Conservation (phyloP, 805 yeast species). For the Wickerhamomyces alni region DNA sequence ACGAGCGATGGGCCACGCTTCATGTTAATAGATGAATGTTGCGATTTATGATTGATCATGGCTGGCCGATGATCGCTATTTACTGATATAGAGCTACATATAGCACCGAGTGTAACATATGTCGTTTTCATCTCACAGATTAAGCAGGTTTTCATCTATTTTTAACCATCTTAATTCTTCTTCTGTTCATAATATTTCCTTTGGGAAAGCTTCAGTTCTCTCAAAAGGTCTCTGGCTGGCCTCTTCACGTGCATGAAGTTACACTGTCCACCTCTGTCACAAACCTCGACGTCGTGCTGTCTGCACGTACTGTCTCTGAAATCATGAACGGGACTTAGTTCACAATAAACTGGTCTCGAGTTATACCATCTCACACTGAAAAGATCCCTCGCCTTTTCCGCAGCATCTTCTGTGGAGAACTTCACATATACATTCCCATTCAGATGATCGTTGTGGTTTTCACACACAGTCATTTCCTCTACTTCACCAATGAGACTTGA, state of each 20-base stretch:
- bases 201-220: constrained; percentile 38
- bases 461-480: constrained; percentile 67
- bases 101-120: too few relatives aligned
- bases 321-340: constrained; percentile 67
- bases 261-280: constrained; percentile 80
- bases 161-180: too few relatives aligned
- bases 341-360: constrained; percentile 72
- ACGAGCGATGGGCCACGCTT: neutral
- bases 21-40: too few relatives aligned
- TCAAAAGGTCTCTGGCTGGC: constrained; percentile 41
- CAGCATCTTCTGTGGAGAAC: constrained; percentile 49
- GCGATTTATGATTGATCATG: too few relatives aligned
- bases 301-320: constrained; percentile 72
- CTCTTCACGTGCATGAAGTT: constrained; percentile 77
- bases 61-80: too few relatives aligned
- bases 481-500: constrained; percentile 45
- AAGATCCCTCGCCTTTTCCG: constrained; percentile 50
- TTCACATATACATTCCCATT: constrained; percentile 81
- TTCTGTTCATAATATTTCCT: constrained; percentile 18
- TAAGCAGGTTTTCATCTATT: neutral
- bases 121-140: too few relatives aligned
- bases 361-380: constrained; percentile 82
- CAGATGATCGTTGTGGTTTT: constrained; percentile 74
- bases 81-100: too few relatives aligned
- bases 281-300: constrained; percentile 54